phyloP scores from a whole-genome alignment of 352 stramenopile genomes.

The Globisporangium megalacanthum region DNA sequence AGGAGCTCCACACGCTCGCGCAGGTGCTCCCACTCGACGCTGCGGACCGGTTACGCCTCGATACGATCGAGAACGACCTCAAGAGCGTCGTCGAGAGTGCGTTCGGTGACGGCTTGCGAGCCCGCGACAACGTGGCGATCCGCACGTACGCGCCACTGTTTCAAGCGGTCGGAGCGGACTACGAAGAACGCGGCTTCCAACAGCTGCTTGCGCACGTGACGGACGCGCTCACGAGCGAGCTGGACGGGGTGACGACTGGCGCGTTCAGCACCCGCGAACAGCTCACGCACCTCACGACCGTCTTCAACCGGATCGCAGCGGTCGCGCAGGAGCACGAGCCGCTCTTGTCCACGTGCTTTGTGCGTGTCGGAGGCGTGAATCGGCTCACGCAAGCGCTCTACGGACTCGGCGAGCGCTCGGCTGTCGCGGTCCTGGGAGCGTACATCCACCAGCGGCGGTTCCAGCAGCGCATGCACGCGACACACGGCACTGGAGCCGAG shows the following conservation, averaged over 20 bases:
- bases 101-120: conserved; percentile 51
- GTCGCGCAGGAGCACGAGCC: conserved; percentile 54
- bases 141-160: conserved; percentile 74
- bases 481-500: conserved; percentile 8
- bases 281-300: conserved; percentile 61
- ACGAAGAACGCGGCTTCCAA: conserved; percentile 58
- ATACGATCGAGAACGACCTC: conserved; percentile 81
- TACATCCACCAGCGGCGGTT: conserved; percentile 80
- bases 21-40: conserved; percentile 72
- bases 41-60: conserved; percentile 76
- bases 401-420: conserved; percentile 44
- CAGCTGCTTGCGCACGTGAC: conserved; percentile 52
- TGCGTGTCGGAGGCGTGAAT: conserved; percentile 39
- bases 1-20: conserved; percentile 73
- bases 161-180: conserved; percentile 55
- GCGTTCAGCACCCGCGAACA: conserved; percentile 73
- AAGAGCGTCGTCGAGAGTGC: conserved; percentile 68
- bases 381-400: conserved; percentile 55
- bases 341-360: conserved; percentile 51
- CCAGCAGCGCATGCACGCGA: conserved; percentile 49
- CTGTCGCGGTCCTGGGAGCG: conserved; percentile 46
- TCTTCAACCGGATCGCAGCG: conserved; percentile 76
- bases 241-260: conserved; percentile 27
- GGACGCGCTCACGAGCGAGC: conserved; percentile 24
- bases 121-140: conserved; percentile 36